phyloP scores from a whole-genome alignment of 345 rosid genomes.

The Excoecaria cochinchinensis region DNA sequence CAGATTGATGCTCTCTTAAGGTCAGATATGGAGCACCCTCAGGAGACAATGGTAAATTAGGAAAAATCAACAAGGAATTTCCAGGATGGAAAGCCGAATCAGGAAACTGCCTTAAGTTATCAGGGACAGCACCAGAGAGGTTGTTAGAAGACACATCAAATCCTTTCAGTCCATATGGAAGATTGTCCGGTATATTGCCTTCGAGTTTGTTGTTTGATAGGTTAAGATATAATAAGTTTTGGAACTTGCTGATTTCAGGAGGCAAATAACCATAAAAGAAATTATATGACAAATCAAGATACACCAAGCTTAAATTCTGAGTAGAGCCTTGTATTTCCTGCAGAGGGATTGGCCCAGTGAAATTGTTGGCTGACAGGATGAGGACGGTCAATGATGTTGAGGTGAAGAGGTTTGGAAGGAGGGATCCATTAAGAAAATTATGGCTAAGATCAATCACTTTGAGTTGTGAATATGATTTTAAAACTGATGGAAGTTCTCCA shows the following conservation, averaged over 20 bases:
- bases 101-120: slow-evolving; percentile 62
- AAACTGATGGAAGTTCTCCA: slow-evolving; percentile 59
- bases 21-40: slow-evolving; percentile 35
- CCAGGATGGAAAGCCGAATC: slow-evolving; percentile 88
- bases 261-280: slow-evolving; percentile 58
- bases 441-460: slow-evolving; percentile 66
- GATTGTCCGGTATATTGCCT: slow-evolving; percentile 65
- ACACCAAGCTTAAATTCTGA: slow-evolving; percentile 53
- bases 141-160: slow-evolving; percentile 69
- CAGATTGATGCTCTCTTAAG: slow-evolving; percentile 32
- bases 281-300: slow-evolving; percentile 71
- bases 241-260: slow-evolving; percentile 42
- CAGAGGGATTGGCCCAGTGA: slow-evolving; percentile 68
- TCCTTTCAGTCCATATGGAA: slow-evolving; percentile 57
- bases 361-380: slow-evolving; percentile 66
- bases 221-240: slow-evolving; percentile 52
- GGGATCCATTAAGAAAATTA: slow-evolving; percentile 54
- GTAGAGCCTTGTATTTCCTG: slow-evolving; percentile 34
- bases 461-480: slow-evolving; percentile 65
- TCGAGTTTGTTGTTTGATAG: slow-evolving; percentile 65
- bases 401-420: slow-evolving; percentile 55
- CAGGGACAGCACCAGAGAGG: slow-evolving; percentile 74
- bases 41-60: slow-evolving; percentile 39
- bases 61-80: slow-evolving; percentile 54
- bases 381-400: slow-evolving; percentile 62